These are phyloP conservation scores for Zygoascus tannicola DNA, from an alignment of 805 yeast genomes.

Conservation along the genomic window DNA sequence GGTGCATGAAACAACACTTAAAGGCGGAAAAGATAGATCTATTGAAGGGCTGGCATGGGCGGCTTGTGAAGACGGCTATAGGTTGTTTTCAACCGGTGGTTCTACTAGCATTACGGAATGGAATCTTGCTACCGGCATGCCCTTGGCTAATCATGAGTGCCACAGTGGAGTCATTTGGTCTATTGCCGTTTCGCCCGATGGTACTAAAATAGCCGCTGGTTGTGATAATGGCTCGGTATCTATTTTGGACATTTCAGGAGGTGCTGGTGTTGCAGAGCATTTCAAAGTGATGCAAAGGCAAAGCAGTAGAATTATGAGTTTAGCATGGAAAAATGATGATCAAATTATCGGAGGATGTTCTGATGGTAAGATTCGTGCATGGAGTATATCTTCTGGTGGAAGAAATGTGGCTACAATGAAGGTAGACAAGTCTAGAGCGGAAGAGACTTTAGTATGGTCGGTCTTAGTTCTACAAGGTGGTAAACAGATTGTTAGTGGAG, in stretches of 20 bases:
- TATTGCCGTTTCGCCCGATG: constrained; percentile 52
- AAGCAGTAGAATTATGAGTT: constrained; percentile 66
- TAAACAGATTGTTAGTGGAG: constrained; percentile 85
- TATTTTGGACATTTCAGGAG: constrained; percentile 74
- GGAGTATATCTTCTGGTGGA: constrained; percentile 52
- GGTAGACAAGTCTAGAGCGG: constrained; percentile 81
- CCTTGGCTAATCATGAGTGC: constrained; percentile 71
- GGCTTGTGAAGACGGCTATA: constrained; percentile 37
- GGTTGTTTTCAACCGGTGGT: constrained; percentile 91
- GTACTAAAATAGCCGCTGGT: constrained; percentile 69
- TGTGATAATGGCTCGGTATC: constrained; percentile 94
- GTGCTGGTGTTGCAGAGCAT: constrained; percentile 73
- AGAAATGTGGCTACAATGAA: constrained; percentile 76
- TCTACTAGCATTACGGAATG: constrained; percentile 87
- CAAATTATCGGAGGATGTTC: constrained; percentile 87
- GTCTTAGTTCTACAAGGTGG: constrained; percentile 52
- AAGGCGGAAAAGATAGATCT: constrained; percentile 75
- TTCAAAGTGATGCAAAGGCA: constrained; percentile 71
- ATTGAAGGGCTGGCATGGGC: constrained; percentile 89
- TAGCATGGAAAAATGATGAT: constrained; percentile 64
- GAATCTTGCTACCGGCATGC: constrained; percentile 68
- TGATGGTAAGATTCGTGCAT: constrained; percentile 82
- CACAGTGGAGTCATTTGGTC: constrained; percentile 95
- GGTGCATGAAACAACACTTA: constrained; percentile 63
- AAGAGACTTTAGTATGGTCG: constrained; percentile 88